Evolutionary conservation across 306 rosid genomes (phyloP).

Genomic region (Crotalaria pallida): DNA sequence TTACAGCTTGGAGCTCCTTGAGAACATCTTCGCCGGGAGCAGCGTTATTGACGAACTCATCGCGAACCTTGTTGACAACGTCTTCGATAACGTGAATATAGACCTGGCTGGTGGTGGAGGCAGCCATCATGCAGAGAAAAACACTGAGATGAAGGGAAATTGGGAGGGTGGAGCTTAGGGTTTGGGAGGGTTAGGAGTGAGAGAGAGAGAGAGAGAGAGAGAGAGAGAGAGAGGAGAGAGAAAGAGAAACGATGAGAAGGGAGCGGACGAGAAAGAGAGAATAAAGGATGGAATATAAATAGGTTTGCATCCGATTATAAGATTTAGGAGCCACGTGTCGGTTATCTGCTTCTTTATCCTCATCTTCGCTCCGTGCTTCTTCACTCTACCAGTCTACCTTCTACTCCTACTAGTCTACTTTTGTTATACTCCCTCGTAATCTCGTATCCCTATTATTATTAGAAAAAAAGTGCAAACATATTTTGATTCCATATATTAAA

Average conservation of each 20-base stretch:
- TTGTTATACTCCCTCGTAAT: too few relatives aligned
- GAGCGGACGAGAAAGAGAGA: constrained; percentile 56
- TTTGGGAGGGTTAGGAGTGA: constrained; percentile 22
- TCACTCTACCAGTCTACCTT: too few relatives aligned
- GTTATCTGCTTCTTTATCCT: constrained; percentile 39
- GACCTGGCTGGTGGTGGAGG: constrained; percentile 67
- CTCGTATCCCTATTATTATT: too few relatives aligned
- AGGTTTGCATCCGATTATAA: constrained; percentile 93
- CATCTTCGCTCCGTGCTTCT: neutral
- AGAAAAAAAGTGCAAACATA: too few relatives aligned
- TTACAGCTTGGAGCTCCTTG: constrained; percentile 93
- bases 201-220: neutral
- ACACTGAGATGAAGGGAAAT: neutral
- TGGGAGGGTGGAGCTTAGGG: constrained; percentile 14
- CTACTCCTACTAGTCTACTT: too few relatives aligned
- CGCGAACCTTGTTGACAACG: constrained; percentile 79
- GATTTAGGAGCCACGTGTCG: constrained; percentile 49
- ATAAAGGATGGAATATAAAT: constrained; percentile 86
- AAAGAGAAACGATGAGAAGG: neutral
- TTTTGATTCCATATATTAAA: too few relatives aligned
- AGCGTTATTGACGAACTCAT: constrained; percentile 69
- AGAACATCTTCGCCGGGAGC: constrained; percentile 83
- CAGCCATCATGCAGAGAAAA: constrained; percentile 39
- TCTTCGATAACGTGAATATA: constrained; percentile 82
- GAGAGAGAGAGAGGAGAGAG: constrained; percentile 9